Conservation (phyloP, 2,329 filamentous ascomycete species). For the Huntiella moniliformis region DNA sequence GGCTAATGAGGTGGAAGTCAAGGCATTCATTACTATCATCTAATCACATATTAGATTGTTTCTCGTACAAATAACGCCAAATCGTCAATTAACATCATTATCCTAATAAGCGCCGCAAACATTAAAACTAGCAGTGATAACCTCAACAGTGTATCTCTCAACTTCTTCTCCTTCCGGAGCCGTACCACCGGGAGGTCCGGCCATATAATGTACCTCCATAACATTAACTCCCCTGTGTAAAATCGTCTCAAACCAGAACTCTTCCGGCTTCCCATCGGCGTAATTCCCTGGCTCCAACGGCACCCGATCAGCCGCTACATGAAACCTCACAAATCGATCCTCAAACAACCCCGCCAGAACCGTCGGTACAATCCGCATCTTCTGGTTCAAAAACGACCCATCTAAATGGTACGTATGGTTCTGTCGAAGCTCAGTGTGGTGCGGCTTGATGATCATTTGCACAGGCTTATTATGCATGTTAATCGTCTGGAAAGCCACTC, state of each 20-base stretch:
- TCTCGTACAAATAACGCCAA: conserved; percentile 1
- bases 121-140: conserved; percentile 57
- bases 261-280: conserved; percentile 33
- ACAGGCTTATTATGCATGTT: conserved; percentile 50
- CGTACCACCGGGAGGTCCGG: conserved; percentile 43
- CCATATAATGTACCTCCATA: conserved; percentile 61
- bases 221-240: conserved; percentile 57
- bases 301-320: conserved; percentile 31
- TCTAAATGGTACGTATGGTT: conserved; percentile 10
- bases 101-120: conserved; percentile 9
- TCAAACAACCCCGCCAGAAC: conserved; percentile 6
- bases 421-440: conserved; percentile 10
- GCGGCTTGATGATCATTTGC: conserved; percentile 39
- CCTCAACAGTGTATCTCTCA: conserved; percentile 56
- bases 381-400: conserved; percentile 9
- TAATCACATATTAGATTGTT: background rate
- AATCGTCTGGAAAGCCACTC: conserved; percentile 34
- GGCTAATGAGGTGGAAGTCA: conserved; percentile 62
- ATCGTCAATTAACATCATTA: background rate
- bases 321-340: conserved; percentile 10
- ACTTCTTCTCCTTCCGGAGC: conserved; percentile 26
- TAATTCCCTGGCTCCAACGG: conserved; percentile 35
- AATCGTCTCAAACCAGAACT: conserved; percentile 57
- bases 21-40: conserved; percentile 33
- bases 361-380: conserved; percentile 11